Percentiles rank a stretch among this genome's conserved stretches.
Evolutionary conservation across 2,329 filamentous ascomycete species (phyloP).

Genomic region (Paecilomyces sp.): DNA sequence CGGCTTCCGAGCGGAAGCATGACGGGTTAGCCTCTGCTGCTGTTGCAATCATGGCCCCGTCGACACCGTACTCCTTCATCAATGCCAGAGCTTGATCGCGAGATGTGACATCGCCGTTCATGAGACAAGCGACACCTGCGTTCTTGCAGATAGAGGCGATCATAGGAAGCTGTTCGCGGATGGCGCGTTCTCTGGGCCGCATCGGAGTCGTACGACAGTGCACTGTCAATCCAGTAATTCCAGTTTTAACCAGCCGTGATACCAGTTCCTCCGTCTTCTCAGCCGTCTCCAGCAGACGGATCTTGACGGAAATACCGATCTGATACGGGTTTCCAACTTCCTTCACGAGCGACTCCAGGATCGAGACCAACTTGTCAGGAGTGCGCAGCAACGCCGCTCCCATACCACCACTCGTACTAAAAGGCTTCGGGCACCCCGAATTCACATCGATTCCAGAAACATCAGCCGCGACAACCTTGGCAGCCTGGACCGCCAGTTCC

Average conservation of each 20-base stretch:
- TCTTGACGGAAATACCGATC: slow-evolving; percentile 96
- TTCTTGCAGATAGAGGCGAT: slow-evolving; percentile 72
- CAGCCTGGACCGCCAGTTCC: slow-evolving; percentile 73
- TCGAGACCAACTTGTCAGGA: slow-evolving; percentile 74
- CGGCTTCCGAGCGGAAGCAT: slow-evolving; percentile 64
- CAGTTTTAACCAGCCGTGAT: slow-evolving; percentile 69
- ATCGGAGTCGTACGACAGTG: slow-evolving; percentile 96
- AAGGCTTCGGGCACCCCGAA: slow-evolving; percentile 95
- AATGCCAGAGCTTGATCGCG: slow-evolving; percentile 66
- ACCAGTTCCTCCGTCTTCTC: slow-evolving; percentile 73
- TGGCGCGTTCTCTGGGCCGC: slow-evolving; percentile 81
- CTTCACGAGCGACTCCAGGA: slow-evolving; percentile 73
- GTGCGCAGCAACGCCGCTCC: slow-evolving; percentile 82
- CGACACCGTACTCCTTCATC: slow-evolving; percentile 71
- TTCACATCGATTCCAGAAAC: slow-evolving; percentile 96
- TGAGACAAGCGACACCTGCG: slow-evolving; percentile 81
- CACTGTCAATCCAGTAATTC: slow-evolving; percentile 85
- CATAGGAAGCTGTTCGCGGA: slow-evolving; percentile 80
- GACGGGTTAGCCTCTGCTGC: slow-evolving; percentile 86
- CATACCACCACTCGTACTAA: slow-evolving; percentile 91
- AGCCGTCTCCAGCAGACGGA: slow-evolving; percentile 72
- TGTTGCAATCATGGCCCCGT: slow-evolving; percentile 96
- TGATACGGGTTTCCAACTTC: slow-evolving; percentile 70
- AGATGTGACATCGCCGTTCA: slow-evolving; percentile 86
- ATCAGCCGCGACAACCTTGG: slow-evolving; percentile 74